phyloP scores from a whole-genome alignment of 2,329 filamentous ascomycete species.

The Fusarium paranaense region DNA sequence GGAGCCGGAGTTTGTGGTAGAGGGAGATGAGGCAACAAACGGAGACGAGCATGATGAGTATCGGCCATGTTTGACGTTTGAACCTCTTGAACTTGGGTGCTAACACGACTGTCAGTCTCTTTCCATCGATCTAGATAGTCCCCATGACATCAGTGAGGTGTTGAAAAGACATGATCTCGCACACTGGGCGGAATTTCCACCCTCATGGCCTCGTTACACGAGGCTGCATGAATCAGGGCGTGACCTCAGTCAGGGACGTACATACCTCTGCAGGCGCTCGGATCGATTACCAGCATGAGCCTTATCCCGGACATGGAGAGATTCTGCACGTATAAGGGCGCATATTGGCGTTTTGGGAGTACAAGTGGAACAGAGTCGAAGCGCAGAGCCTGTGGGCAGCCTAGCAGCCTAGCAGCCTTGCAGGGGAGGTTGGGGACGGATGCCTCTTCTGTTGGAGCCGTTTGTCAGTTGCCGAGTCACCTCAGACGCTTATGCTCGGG shows the following conservation, averaged over 20 bases:
- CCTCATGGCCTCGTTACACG: neutral
- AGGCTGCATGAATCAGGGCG: neutral
- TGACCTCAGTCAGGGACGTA: neutral
- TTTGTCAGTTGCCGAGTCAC: neutral
- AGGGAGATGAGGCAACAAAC: neutral
- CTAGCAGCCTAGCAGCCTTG: conserved; percentile 16
- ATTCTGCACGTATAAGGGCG: conserved; percentile 22
- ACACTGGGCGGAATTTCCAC: neutral
- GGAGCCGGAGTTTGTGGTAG: neutral
- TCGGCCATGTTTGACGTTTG: neutral
- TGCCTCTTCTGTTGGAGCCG: neutral
- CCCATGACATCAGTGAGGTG: neutral
- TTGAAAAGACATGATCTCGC: neutral
- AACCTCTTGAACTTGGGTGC: neutral
- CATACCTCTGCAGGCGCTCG: neutral
- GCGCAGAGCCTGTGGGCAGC: conserved; percentile 1
- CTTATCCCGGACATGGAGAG: conserved; percentile 11
- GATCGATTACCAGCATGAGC: conserved; percentile 8
- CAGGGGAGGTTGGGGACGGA: neutral
- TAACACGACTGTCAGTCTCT: neutral
- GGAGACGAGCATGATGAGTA: neutral
- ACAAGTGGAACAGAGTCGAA: conserved; percentile 22
- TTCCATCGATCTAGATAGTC: neutral
- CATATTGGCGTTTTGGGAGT: conserved; percentile 4
- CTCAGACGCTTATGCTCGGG: neutral